Evolutionary conservation across 805 yeast genomes (phyloP).

Genomic region (Saccharomycopsis oosterbeekiorum): DNA sequence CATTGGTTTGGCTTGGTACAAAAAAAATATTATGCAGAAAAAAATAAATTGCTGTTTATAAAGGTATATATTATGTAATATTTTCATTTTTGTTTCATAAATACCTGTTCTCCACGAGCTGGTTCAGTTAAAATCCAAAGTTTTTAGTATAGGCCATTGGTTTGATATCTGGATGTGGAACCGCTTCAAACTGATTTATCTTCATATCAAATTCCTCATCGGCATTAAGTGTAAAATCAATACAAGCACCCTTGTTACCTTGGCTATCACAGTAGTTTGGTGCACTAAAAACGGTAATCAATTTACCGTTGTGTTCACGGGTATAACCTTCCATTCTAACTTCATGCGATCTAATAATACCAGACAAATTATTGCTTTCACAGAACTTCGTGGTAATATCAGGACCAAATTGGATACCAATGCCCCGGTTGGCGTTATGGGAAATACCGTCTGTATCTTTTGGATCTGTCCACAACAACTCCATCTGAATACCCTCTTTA

Average conservation of each 20-base stretch:
- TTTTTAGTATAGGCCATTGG: conserved; percentile 85
- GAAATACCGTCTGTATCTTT: conserved; percentile 69
- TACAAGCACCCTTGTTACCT: conserved; percentile 84
- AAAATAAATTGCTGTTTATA: too few relatives aligned
- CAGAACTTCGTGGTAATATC: conserved; percentile 81
- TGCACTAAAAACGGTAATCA: conserved; percentile 94
- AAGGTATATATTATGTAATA: not conserved
- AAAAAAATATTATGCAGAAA: too few relatives aligned
- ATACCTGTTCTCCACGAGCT: too few relatives aligned
- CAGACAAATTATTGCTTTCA: conserved; percentile 57
- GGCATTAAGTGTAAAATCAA: conserved; percentile 47
- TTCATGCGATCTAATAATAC: conserved; percentile 89
- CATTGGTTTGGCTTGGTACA: too few relatives aligned
- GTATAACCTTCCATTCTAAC: conserved; percentile 89
- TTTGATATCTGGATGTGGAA: conserved; percentile 79
- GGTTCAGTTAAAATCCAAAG: conserved; percentile 28
- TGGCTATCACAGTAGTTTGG: conserved; percentile 95
- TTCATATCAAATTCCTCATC: conserved; percentile 41
- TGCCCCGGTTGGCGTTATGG: conserved; percentile 78
- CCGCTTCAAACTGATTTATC: conserved; percentile 63
- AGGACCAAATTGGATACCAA: conserved; percentile 95
- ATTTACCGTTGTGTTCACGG: conserved; percentile 73
- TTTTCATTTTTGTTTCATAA: not conserved
- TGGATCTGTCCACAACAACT: conserved; percentile 95
- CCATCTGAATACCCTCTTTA: conserved; percentile 89